Conservation (phyloP, 805 yeast species). For the Kodamaea nitidulidarum region DNA sequence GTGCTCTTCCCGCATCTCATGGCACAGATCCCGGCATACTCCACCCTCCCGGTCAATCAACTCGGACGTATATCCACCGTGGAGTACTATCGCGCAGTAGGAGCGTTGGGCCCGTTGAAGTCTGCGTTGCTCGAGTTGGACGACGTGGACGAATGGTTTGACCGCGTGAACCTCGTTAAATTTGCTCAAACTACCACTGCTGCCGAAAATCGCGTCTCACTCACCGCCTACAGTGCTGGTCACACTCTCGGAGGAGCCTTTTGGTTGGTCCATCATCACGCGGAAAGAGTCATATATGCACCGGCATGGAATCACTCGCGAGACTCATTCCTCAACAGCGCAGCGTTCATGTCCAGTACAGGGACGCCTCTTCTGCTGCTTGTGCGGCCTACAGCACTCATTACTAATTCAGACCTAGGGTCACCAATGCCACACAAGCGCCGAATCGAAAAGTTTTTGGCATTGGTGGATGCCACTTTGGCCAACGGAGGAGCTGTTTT, state of each 20-base stretch:
- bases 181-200: slow-evolving; percentile 72
- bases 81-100: slow-evolving; percentile 72
- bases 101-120: slow-evolving; percentile 69
- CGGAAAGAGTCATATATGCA: slow-evolving; percentile 82
- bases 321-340: slow-evolving; percentile 77
- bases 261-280: slow-evolving; percentile 71
- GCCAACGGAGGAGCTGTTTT: slow-evolving; percentile 77
- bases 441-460: slow-evolving; percentile 60
- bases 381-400: slow-evolving; percentile 74
- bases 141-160: slow-evolving; percentile 80
- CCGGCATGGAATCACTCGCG: slow-evolving; percentile 94
- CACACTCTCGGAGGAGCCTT: slow-evolving; percentile 91
- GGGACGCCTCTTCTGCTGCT: slow-evolving; percentile 65
- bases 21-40: slow-evolving; percentile 68
- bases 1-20: slow-evolving; percentile 50
- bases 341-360: slow-evolving; percentile 45
- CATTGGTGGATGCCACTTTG: slow-evolving; percentile 60
- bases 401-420: slow-evolving; percentile 70
- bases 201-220: slow-evolving; percentile 57
- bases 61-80: slow-evolving; percentile 81
- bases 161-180: slow-evolving; percentile 63
- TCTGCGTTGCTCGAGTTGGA: slow-evolving; percentile 56
- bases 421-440: slow-evolving; percentile 57
- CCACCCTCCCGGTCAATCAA: slow-evolving; percentile 87
- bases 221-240: slow-evolving; percentile 88